Evolutionary conservation across 257 asterid genomes (phyloP), one percentile per base, ranked within the genome.

Genomic region (Jasminum sambac): DNA sequence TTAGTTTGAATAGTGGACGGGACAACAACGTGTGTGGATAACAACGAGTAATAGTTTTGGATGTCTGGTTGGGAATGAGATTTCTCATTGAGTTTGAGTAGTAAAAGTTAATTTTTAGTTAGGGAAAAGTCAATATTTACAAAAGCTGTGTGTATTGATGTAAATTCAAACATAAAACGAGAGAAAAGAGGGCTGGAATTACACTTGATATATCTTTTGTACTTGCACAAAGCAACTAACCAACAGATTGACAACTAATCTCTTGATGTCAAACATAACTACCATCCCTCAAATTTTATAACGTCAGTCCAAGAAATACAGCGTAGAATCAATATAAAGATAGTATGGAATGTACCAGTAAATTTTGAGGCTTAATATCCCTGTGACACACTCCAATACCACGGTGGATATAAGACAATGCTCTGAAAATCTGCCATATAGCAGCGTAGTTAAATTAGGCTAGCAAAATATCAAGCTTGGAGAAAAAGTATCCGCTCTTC

Each of bases 301-400:
- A 19, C 30, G 8, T 9, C 62, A 21, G 4, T 23, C 14, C 16
- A 55, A 11, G 42, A 24, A 66, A 1, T 14, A 26, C 39, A 24
- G 59, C 10, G 25, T 6, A 13, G 63, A 66, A 42, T 13, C 39
- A 62, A 70, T 25, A 7, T n/a, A 30, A 64, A 36, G 24, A 13
- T 46, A 36, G 44, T 41, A 34, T 64, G 50, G 5, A 48, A 48
- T 42, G n/a, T 78, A 86, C 91, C 89, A 86, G 74, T 62, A 86
- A 84, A 73, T 86, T 86, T 64, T 86, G 91, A 76, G 91, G 91
- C 79, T 86, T 86, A 76, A 86, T 86, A 74, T 86, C 91, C 74
- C 91, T 77, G 75, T 86, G 91, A 41, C 91, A 86, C 64, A 86
- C 91, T 71, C 87, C 89, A 66, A 86, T 77, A 58, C 76, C 66